phyloP scores from a whole-genome alignment of 495 filamentous ascomycete genomes.

The Neurospora discreta region DNA sequence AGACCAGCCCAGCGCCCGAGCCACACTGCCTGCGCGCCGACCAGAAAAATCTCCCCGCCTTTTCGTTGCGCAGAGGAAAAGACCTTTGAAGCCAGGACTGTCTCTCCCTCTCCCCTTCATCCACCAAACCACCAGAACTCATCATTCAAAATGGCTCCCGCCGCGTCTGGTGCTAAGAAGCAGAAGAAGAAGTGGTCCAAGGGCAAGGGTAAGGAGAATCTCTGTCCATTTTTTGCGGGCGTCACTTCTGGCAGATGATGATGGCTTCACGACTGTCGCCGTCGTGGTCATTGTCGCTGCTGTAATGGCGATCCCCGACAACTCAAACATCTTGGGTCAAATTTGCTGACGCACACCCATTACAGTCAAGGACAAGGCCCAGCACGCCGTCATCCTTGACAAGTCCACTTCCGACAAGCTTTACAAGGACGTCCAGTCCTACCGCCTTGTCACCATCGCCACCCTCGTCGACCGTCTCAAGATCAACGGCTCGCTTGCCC shows the following conservation, averaged over 20 bases:
- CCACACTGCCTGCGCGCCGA: background rate
- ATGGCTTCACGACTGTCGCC: constrained; percentile 40
- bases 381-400: constrained; percentile 81
- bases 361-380: constrained; percentile 99
- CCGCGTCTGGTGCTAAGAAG: constrained; percentile 85
- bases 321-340: background rate
- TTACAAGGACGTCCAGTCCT: constrained; percentile 98
- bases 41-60: constrained; percentile 30
- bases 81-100: constrained; percentile 13
- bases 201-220: constrained; percentile 55
- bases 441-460: constrained; percentile 98
- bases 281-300: background rate
- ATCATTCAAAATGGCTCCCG: constrained; percentile 53
- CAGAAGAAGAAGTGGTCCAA: constrained; percentile 99
- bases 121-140: constrained; percentile 32
- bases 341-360: constrained; percentile 2
- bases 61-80: constrained; percentile 22
- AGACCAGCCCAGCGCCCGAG: constrained; percentile 2
- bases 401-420: constrained; percentile 78
- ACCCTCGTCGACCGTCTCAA: constrained; percentile 98
- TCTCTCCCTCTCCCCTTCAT: constrained; percentile 8
- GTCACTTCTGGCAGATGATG: background rate
- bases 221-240: constrained; percentile 1
- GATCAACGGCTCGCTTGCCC: constrained; percentile 97
- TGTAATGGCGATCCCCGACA: background rate